Evolutionary conservation across 2,329 filamentous ascomycete genomes (phyloP), one percentile per base, ranked within the genome.

Genomic region (Neopestalotiopsis rosae): DNA sequence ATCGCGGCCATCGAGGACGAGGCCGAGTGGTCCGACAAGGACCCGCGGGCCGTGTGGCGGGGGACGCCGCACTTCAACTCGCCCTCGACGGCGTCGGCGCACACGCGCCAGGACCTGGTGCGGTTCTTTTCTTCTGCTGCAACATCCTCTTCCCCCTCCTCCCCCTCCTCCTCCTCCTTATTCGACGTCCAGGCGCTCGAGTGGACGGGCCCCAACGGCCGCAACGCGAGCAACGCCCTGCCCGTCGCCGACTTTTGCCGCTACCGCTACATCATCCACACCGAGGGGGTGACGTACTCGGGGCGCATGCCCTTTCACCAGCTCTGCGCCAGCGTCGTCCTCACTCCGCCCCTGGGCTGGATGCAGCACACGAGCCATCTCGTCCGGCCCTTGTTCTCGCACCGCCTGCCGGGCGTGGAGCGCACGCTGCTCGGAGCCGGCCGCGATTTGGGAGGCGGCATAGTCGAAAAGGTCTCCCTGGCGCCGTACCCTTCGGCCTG

Each of bases 241-340:
- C 70, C 72, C 9, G 84, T 88, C 71, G 81, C 85, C 70, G 85
- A 85, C 61, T 88, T 88, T 70, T 88, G 86, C 76, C 77, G 77
- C 67, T 85, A 85, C 76, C 83, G 81, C 67, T 87, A 87, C 75
- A 78, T 88, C 57, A 75, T 87, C 32, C 83, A 87, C 75, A 87
- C 85, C 6, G 86, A 88, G 77, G 86, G 86, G 5, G 78, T 88
- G n/a, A 82, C 84, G 4, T 88, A 88, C 77, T 84, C 81, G 67
- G 86, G 86, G 1, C 81, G 85, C 13, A 82, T 88, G 68, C 84
- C 83, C 69, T 87, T 84, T 73, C 81, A 87, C 74, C 84, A 84
- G 76, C 81, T 86, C 63, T 88, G 86, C 74, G 79, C 74, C 10
- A 84, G 81, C 70, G 83, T 87, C 0, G 78, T 86, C 3, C 72